A percentile compares a stretch with the other conserved stretches of the same genome.
These are phyloP conservation scores for Scutellaria barbata DNA, from an alignment of 257 asterid species.

Conservation along the genomic window DNA sequence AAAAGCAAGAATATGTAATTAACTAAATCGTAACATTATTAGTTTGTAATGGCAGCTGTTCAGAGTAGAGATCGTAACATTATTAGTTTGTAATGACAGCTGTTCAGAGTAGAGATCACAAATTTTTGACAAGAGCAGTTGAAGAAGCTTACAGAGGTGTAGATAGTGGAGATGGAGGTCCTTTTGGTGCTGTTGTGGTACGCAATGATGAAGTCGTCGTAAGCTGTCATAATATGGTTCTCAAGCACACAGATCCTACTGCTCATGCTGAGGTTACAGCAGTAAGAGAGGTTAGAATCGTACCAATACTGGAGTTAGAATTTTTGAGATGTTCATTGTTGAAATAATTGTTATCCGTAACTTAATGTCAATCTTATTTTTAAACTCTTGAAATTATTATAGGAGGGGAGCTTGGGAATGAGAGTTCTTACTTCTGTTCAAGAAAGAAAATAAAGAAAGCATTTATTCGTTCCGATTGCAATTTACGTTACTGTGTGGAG, in stretches of 20 bases:
- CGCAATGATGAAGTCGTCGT: conserved; percentile 79
- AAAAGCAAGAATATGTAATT: conserved; percentile 22
- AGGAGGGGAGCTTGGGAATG: background rate
- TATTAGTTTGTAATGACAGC: conserved; percentile 51
- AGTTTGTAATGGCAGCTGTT: conserved; percentile 61
- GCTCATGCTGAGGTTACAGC: conserved; percentile 99
- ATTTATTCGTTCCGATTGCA: background rate
- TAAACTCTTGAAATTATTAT: background rate
- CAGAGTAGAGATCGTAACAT: conserved; percentile 56
- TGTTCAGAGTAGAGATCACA: conserved; percentile 90
- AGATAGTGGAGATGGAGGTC: conserved; percentile 95
- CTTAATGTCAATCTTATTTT: background rate
- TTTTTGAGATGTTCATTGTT: background rate
- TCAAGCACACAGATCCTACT: conserved; percentile 82
- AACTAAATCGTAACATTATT: conserved; percentile 14
- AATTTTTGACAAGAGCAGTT: conserved; percentile 83
- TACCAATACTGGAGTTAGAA: conserved; percentile 11
- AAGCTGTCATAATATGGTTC: conserved; percentile 94
- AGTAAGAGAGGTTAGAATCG: conserved; percentile 83
- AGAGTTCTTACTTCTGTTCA: background rate
- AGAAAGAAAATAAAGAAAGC: background rate
- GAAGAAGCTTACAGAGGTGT: conserved; percentile 99
- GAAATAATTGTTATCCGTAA: conserved; percentile 15
- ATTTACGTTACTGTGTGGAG: background rate
- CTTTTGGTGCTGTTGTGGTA: conserved; percentile 98